Evolutionary conservation across 1,284 basidiomycete species (phyloP).

Genomic region (Ceratobasidium sp.): DNA sequence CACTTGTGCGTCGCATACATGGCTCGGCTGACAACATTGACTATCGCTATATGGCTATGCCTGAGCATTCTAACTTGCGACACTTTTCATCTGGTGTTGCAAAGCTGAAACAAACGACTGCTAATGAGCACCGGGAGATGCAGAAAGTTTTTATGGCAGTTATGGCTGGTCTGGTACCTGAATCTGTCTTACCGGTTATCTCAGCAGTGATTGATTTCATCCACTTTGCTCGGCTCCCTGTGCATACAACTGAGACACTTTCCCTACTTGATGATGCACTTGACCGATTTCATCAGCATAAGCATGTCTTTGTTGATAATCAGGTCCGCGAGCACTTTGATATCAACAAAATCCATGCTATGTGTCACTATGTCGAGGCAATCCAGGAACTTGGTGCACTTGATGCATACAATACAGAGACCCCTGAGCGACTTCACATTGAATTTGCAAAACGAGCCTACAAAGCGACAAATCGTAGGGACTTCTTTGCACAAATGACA

Average conservation of each 20-base stretch:
- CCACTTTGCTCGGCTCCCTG: slow-evolving; percentile 46
- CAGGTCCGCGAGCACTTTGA: not conserved
- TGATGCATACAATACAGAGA: slow-evolving; percentile 41
- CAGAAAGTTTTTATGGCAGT: slow-evolving; percentile 46
- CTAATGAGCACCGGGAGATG: slow-evolving; percentile 40
- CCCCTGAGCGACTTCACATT: slow-evolving; percentile 41
- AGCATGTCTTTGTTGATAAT: slow-evolving; percentile 51
- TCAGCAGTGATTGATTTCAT: slow-evolving; percentile 55
- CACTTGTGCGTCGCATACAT: not conserved
- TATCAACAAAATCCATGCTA: slow-evolving; percentile 38
- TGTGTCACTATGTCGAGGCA: slow-evolving; percentile 33
- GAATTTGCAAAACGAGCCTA: slow-evolving; percentile 41
- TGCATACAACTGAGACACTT: slow-evolving; percentile 57
- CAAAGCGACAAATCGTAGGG: slow-evolving; percentile 33
- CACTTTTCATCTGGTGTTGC: not conserved
- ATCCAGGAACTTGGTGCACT: slow-evolving; percentile 27
- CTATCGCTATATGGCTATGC: slow-evolving; percentile 27
- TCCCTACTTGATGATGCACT: slow-evolving; percentile 49
- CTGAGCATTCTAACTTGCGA: slow-evolving; percentile 9
- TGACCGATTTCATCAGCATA: slow-evolving; percentile 51
- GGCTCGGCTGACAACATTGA: slow-evolving; percentile 23
- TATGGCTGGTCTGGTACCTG: slow-evolving; percentile 44
- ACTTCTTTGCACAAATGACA: slow-evolving; percentile 31
- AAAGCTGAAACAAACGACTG: slow-evolving; percentile 10
- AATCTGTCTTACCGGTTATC: slow-evolving; percentile 43